Evolutionary conservation across 2,329 filamentous ascomycete genomes (phyloP), one percentile per base, ranked within the genome.

Genomic region (Ophiostoma novo-ulmi): DNA sequence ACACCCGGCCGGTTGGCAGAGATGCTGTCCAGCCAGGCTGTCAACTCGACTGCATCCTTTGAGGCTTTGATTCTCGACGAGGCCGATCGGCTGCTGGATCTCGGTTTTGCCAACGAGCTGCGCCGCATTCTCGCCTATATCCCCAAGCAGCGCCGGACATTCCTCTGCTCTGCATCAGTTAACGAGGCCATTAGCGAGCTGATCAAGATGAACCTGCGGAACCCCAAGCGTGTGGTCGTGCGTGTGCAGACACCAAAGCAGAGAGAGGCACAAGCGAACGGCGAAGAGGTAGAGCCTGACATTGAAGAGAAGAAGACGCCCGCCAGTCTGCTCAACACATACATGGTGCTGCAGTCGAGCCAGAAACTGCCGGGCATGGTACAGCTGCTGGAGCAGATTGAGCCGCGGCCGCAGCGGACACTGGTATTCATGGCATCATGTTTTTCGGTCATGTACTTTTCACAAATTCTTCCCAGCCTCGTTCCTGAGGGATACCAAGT

Each of bases 401-500:
- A 90, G n/a, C 87, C 91, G 0, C 85, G 84, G 5, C 94, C 94
- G 0, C 89, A 94, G 74, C 93, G 94, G 77, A 91, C 89, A 41
- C 97, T 99, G 70, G 84, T 97, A 69, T 99, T 97, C 78, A 85
- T 98, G 31, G 96, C 94, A 0, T 97, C 94, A 1, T 97, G 95
- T 78, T 94, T 93, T 41, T 91, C 92, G 0, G 95, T 99, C 72
- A 94, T 98, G 79, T 98, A 98, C 80, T 96, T 97, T 78, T 89
- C 94, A 72, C 87, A 93, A 75, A 83, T 97, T 6, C 83, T 99
- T 1, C 91, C 92, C 0, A 80, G 85, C 1, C 81, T 97, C 6
- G 81, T 99, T 0, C 90, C 91, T 1, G 79, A 84, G 10, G 83
- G 85, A 0, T 92, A 92, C 76, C 82, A 86, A 0, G 81, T 97